Percentiles rank a stretch among this genome's conserved stretches.
Evolutionary conservation across 768 basidiomycete genomes (phyloP).

Genomic region (Rhizopogon vinicolor): DNA sequence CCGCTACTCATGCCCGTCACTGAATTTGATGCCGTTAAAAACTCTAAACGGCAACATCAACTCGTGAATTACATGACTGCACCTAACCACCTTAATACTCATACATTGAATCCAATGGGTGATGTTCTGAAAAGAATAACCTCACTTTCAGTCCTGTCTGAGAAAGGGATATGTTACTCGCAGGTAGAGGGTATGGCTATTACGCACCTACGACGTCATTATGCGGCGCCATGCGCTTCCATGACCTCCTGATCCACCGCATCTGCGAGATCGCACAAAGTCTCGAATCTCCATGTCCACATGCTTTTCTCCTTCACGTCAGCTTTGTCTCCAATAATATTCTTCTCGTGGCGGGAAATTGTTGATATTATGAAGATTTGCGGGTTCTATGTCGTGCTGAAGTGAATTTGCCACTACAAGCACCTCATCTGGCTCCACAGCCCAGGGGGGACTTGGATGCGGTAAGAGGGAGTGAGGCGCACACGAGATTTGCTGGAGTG

Average conservation of each 20-base stretch:
- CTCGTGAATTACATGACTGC: not conserved
- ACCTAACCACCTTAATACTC: not conserved
- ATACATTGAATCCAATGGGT: not conserved
- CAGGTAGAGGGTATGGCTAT: not conserved
- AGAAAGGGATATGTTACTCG: not conserved
- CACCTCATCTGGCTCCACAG: constrained; percentile 37
- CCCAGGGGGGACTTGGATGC: constrained; percentile 8
- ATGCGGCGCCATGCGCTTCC: not conserved
- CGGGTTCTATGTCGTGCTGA: constrained; percentile 62
- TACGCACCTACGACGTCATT: not conserved
- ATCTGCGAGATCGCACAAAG: constrained; percentile 55
- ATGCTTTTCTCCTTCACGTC: constrained; percentile 39
- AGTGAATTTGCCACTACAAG: constrained; percentile 68
- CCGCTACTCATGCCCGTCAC: too few relatives aligned
- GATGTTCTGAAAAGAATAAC: not conserved
- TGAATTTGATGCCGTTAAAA: too few relatives aligned
- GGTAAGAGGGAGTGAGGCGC: constrained; percentile 15
- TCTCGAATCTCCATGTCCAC: constrained; percentile 54
- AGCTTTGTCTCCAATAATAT: constrained; percentile 29
- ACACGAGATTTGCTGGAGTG: constrained; percentile 20
- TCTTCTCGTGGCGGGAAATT: constrained; percentile 47
- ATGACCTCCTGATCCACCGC: constrained; percentile 44
- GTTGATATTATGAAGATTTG: constrained; percentile 47
- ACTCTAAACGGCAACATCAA: too few relatives aligned
- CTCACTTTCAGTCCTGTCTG: not conserved